phyloP scores from a whole-genome alignment of 2,329 filamentous ascomycete genomes.

The Diplodia intermedia region DNA sequence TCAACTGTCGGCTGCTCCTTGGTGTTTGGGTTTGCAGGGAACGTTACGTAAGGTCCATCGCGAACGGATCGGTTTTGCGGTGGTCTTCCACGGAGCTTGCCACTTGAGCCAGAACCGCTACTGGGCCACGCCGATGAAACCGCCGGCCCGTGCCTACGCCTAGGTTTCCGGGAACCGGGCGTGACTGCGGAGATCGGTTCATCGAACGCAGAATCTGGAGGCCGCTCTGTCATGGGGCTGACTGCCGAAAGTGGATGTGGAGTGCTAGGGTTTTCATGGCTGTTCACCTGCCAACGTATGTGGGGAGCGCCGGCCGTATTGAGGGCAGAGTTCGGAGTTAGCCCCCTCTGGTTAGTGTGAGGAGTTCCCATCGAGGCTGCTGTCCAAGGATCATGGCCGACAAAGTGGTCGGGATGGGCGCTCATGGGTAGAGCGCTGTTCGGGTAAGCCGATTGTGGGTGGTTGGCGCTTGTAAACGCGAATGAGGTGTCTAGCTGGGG shows the following conservation, averaged over 20 bases:
- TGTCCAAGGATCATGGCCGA: slow-evolving; percentile 56
- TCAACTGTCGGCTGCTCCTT: slow-evolving; percentile 57
- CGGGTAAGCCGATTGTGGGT: slow-evolving; percentile 58
- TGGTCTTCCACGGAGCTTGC: slow-evolving; percentile 80
- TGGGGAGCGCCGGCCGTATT: slow-evolving; percentile 51
- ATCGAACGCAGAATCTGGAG: slow-evolving; percentile 56
- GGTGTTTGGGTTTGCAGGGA: slow-evolving; percentile 65
- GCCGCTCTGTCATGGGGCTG: slow-evolving; percentile 66
- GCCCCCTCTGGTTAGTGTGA: slow-evolving; percentile 38
- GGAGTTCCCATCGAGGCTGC: slow-evolving; percentile 49
- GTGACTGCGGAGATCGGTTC: slow-evolving; percentile 79
- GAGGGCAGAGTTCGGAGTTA: slow-evolving; percentile 53
- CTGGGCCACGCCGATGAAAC: slow-evolving; percentile 91
- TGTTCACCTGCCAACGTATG: slow-evolving; percentile 59
- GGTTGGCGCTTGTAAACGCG: slow-evolving; percentile 45
- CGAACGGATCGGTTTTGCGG: slow-evolving; percentile 72
- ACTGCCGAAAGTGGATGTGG: slow-evolving; percentile 81
- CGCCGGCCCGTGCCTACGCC: slow-evolving; percentile 78
- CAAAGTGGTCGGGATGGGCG: slow-evolving; percentile 61
- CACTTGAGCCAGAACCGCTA: slow-evolving; percentile 65
- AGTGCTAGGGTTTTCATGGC: slow-evolving; percentile 67
- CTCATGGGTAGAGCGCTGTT: slow-evolving; percentile 60
- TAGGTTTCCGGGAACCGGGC: slow-evolving; percentile 58
- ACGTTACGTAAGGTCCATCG: slow-evolving; percentile 73
- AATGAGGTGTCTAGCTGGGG: slow-evolving; percentile 64